Evolutionary conservation across 495 filamentous ascomycete species (phyloP), one percentile per base, ranked within the genome.

Genomic region (Glarea lozoyensis): DNA sequence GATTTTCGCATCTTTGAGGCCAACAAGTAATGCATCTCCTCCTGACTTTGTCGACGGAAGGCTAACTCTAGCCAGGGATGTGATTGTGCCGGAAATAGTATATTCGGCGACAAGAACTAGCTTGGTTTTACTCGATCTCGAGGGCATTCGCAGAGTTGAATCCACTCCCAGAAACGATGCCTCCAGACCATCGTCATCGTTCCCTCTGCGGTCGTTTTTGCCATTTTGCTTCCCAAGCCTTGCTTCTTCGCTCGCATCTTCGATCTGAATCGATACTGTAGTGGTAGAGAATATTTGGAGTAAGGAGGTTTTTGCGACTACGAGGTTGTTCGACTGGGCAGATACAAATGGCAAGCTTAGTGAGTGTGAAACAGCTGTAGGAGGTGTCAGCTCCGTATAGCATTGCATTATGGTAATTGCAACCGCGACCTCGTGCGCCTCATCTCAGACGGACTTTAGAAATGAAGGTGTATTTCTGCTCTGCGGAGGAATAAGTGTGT

Each of bases 311-410:
- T 86, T 89, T 24, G 84, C 86, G 62, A 96, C 79, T 42, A 94
- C 64, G 49, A 97, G 74, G 57, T 97, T 96, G 55, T 74, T 80
- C 46, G 83, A 78, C 38, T 80, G 76, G 12, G 84, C 64, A 21
- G 79, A 80, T 31, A 81, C 64, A 55, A 99, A 90, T 16, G 87
- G 77, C 13, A 94, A 63, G 32, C 71, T 73, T 54, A 97, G 60
- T 25, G 90, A 85, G 66, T 94, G 84, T 43, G 87, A 87, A 56
- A 99, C 86, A 53, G 88, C 87, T 54, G 87, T 93, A 16, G 92
- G 88, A 64, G 92, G 81, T 52, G 86, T 77, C 56, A 99, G 66
- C 70, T 96, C 88, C 49, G 86, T 87, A 68, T 96, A 97, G 67
- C 70, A 73, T 56, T 77, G 73, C 73, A 77, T 77, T 49, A 54